Evolutionary conservation across 73 alveolate species (phyloP).

Genomic region (Stentor roeselii): DNA sequence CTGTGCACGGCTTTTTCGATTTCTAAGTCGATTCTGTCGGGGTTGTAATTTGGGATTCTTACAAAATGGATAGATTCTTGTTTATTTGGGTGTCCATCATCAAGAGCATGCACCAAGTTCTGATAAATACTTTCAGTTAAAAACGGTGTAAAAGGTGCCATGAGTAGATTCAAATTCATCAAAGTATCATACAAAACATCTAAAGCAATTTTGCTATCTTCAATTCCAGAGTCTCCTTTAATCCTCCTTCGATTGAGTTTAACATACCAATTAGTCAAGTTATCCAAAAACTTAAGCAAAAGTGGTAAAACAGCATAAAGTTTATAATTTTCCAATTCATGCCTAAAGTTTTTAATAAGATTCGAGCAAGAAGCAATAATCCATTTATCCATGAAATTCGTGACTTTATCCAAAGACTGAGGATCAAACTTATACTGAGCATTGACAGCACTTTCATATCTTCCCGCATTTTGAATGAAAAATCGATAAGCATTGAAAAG

Average conservation of each 20-base stretch:
- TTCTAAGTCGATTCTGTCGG: slow-evolving; percentile 73
- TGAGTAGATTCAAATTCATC: slow-evolving; percentile 75
- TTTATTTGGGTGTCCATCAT: slow-evolving; percentile 49
- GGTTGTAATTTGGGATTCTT: slow-evolving; percentile 77
- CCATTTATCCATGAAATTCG: slow-evolving; percentile 94
- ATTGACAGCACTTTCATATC: slow-evolving; percentile 81
- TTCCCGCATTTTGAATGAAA: slow-evolving; percentile 87
- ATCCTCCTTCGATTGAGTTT: slow-evolving; percentile 96
- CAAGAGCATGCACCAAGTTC: slow-evolving; percentile 88
- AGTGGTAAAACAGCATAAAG: slow-evolving; percentile 87
- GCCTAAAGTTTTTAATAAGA: slow-evolving; percentile 84
- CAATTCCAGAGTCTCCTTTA: slow-evolving; percentile 92
- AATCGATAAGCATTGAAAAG: slow-evolving; percentile 97
- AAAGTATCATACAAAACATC: slow-evolving; percentile 84
- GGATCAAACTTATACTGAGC: slow-evolving; percentile 76
- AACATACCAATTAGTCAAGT: slow-evolving; percentile 95
- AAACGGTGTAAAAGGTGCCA: slow-evolving; percentile 98
- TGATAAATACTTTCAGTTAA: slow-evolving; percentile 91
- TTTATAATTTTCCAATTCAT: slow-evolving; percentile 92
- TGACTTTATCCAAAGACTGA: slow-evolving; percentile 36
- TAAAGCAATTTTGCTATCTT: slow-evolving; percentile 73
- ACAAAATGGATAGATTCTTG: slow-evolving; percentile 93
- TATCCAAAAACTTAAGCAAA: slow-evolving; percentile 81
- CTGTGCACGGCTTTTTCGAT: slow-evolving; percentile 74
- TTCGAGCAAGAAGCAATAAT: slow-evolving; percentile 83